Evolutionary conservation across 106 monocot genomes (phyloP).

Genomic region (Dioscorea alata): DNA sequence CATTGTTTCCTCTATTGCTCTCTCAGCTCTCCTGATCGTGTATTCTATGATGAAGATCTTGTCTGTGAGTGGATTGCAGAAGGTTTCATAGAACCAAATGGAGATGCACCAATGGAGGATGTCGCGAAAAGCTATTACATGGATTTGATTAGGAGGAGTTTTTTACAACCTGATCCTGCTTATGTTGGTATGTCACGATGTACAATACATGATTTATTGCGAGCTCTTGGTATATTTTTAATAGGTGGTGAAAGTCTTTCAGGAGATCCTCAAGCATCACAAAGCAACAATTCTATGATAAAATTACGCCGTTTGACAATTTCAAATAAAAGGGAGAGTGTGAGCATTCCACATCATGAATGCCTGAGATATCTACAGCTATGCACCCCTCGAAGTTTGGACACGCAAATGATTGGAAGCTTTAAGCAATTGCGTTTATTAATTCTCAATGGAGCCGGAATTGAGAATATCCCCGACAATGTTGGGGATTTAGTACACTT

Average conservation of each 20-base stretch:
- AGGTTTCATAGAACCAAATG: conserved; percentile 15
- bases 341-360: too few species aligned
- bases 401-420: too few species aligned
- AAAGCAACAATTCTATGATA: too few species aligned
- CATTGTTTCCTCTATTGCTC: conserved; percentile 35
- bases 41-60: not conserved
- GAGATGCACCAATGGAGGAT: conserved; percentile 1
- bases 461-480: too few species aligned
- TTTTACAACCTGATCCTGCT: conserved; percentile 6
- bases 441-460: too few species aligned
- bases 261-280: not conserved
- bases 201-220: conserved; percentile 25
- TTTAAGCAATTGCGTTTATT: too few species aligned
- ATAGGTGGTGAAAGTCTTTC: conserved; percentile 8
- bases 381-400: too few species aligned
- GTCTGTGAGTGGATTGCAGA: conserved; percentile 24
- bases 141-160: conserved; percentile 23
- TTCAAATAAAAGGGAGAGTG: too few species aligned
- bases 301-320: too few species aligned
- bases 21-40: conserved; percentile 3
- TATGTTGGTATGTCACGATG: not conserved
- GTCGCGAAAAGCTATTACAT: conserved; percentile 1
- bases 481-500: too few species aligned
- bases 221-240: conserved; percentile 15
- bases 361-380: too few species aligned